Evolutionary conservation across 192 early-diverging fungal genomes (phyloP).

Genomic region (Blastocladiella britannica): DNA sequence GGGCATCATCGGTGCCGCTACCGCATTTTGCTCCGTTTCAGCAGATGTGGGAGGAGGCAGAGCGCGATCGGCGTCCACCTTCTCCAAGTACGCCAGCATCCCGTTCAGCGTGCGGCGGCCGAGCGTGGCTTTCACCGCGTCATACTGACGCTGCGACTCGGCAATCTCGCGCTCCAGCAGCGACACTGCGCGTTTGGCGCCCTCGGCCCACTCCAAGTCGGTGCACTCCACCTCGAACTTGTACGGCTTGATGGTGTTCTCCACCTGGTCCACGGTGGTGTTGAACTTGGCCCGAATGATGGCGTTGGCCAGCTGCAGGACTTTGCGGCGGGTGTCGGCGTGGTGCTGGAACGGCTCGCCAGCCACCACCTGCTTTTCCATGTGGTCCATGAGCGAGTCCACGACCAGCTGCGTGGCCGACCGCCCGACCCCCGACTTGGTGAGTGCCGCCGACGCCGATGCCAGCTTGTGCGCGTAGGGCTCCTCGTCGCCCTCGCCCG

Average conservation of each 20-base stretch:
- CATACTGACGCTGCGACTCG: constrained; percentile 44
- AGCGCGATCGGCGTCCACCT: neutral
- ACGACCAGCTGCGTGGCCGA: constrained; percentile 80
- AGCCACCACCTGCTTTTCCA: constrained; percentile 51
- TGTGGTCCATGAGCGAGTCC: constrained; percentile 60
- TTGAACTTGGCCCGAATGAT: constrained; percentile 72
- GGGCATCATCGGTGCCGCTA: too few species aligned
- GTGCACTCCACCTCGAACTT: constrained; percentile 92
- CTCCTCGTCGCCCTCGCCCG: constrained; percentile 12
- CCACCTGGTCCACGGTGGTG: constrained; percentile 84
- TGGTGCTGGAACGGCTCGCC: constrained; percentile 73
- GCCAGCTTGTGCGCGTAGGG: constrained; percentile 59
- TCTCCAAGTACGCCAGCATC: constrained; percentile 28
- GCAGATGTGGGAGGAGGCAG: neutral
- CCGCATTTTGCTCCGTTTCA: too few species aligned
- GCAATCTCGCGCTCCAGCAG: constrained; percentile 65
- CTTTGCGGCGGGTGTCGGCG: constrained; percentile 49
- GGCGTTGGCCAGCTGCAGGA: constrained; percentile 65
- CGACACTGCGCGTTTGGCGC: constrained; percentile 49
- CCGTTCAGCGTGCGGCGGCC: constrained; percentile 62
- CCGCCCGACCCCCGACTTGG: constrained; percentile 83
- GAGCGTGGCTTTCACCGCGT: constrained; percentile 46
- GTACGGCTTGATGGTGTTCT: constrained; percentile 97
- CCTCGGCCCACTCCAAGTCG: constrained; percentile 81
- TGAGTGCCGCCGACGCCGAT: constrained; percentile 60